A percentile compares a stretch with the other conserved stretches of the same genome.
Conservation (phyloP, 352 stramenopile genomes). For the Phytophthora sp. region DNA sequence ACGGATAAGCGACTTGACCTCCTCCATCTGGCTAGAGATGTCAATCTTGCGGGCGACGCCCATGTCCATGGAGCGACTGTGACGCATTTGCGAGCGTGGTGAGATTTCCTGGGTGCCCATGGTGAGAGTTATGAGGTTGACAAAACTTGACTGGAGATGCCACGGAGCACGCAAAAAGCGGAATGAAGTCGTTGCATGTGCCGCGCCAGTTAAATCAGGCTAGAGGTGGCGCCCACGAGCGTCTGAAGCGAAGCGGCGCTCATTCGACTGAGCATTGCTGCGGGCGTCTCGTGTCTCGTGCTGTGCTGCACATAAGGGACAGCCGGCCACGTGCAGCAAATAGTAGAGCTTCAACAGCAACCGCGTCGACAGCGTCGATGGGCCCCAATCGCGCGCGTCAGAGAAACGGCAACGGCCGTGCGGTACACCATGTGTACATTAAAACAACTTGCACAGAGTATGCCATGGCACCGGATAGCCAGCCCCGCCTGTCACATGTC, state of each 20-base stretch:
- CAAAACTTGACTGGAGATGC: conserved; percentile 23
- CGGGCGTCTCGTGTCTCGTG: not conserved
- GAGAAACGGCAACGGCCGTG: conserved; percentile 9
- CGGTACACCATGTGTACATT: not conserved
- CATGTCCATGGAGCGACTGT: conserved; percentile 69
- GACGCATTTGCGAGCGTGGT: conserved; percentile 36
- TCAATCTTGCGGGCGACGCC: conserved; percentile 60
- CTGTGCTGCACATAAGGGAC: conserved; percentile 38
- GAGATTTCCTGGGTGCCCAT: conserved; percentile 45
- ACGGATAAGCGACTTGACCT: conserved; percentile 67
- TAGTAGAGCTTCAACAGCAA: conserved; percentile 41
- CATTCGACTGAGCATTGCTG: not conserved
- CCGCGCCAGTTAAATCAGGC: conserved; percentile 1
- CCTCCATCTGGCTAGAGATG: conserved; percentile 67
- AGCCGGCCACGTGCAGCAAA: conserved; percentile 18
- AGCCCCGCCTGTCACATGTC: conserved; percentile 31
- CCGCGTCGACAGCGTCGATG: conserved; percentile 28
- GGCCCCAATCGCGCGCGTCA: not conserved
- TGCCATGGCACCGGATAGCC: conserved; percentile 9
- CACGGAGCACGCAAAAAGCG: conserved; percentile 42
- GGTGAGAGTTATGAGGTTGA: conserved; percentile 4
- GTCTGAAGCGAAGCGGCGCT: not conserved
- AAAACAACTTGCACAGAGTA: conserved; percentile 21
- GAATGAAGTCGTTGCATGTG: conserved; percentile 30
- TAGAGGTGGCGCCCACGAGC: not conserved